Base-by-base conservation (phyloP, 192 early-diverging fungal genomes). In the Linnemannia schmuckeri region DNA sequence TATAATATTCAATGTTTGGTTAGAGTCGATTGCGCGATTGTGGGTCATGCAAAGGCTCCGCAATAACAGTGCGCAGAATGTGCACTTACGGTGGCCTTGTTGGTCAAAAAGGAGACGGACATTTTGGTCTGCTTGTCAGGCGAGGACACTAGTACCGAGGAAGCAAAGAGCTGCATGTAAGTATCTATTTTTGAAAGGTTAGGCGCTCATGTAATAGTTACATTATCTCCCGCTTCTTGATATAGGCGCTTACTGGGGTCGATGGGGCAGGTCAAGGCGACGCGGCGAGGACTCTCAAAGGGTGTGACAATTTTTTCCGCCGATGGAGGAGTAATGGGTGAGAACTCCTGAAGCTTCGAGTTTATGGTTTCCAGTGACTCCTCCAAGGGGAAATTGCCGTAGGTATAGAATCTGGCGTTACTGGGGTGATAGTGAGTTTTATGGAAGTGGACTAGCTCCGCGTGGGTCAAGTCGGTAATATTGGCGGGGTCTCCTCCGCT, bases 361-460 rank as follows among this genome's bases (percentile, higher is more conserved):
- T 94, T 92, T 52, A 99, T 94, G 20, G 90, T 88, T 75, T 89
- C 76, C 55, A 98, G 90, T 80, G 97, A 97, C 12, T 94, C 89
- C 38, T 92, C 94, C 72, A 99, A 83, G 5, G 92, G 90, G 74
- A 98, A 94, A 77, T 92, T 95, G 76, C 97, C 97, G 88, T 98
- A 99, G 22, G 97, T 97, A 80, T 95, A 98, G 83, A 98, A 95
- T 17, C 92, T 93, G 13, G 96, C 95, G 87, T 99, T 99, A 83
- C 95, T 96, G 27, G 98, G 98, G 79, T 98, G 97, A 84, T 99
- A 99, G 66, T 97, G 92, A 12, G 89, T 89, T 27, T 91, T 90
- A 81, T 99, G 98, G 89, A 98, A 99, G 24, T 91, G 90, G 9
- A 95, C 89, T 17, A 99, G 90, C 78, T 96, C 92, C 68, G 94